Conservation (phyloP, 2,329 filamentous ascomycete genomes). For the Nannizziopsis barbatae region DNA sequence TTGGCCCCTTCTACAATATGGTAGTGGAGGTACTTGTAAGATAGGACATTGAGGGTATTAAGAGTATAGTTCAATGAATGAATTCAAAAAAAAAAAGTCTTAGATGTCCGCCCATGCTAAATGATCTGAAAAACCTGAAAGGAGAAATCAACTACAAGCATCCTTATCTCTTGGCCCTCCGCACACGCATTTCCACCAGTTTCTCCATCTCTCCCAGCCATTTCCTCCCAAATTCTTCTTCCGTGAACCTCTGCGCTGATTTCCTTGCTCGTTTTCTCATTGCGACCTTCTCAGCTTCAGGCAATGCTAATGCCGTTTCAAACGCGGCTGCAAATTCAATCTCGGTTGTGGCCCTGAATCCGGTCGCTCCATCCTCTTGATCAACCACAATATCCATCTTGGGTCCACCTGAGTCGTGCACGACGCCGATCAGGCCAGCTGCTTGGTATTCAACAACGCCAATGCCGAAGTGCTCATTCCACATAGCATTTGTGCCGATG, state of each 20-base stretch:
- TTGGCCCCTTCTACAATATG: no score
- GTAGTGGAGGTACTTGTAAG: no score
- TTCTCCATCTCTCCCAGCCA: slow-evolving; percentile 68
- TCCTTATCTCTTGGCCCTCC: slow-evolving; percentile 5
- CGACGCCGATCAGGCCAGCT: slow-evolving; percentile 81
- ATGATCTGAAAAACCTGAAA: neutral
- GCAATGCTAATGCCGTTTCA: slow-evolving; percentile 59
- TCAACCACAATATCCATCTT: slow-evolving; percentile 85
- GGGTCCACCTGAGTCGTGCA: slow-evolving; percentile 85
- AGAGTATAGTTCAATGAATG: neutral
- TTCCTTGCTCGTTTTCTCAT: slow-evolving; percentile 65
- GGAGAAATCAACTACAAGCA: neutral
- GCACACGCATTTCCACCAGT: slow-evolving; percentile 45
- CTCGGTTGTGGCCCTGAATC: slow-evolving; percentile 72
- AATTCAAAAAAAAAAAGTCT: neutral
- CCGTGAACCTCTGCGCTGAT: slow-evolving; percentile 76
- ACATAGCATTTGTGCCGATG: slow-evolving; percentile 95
- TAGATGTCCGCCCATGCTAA: neutral
- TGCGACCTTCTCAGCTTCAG: slow-evolving; percentile 51
- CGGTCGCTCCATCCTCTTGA: slow-evolving; percentile 65
- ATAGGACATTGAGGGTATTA: no score
- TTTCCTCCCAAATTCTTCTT: slow-evolving; percentile 67
- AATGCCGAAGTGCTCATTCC: slow-evolving; percentile 99
- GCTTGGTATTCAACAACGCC: slow-evolving; percentile 97
- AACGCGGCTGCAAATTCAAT: slow-evolving; percentile 73